Evolutionary conservation across 2,329 filamentous ascomycete genomes (phyloP), one percentile per base, ranked within the genome.

Genomic region (Microcera coccophila): DNA sequence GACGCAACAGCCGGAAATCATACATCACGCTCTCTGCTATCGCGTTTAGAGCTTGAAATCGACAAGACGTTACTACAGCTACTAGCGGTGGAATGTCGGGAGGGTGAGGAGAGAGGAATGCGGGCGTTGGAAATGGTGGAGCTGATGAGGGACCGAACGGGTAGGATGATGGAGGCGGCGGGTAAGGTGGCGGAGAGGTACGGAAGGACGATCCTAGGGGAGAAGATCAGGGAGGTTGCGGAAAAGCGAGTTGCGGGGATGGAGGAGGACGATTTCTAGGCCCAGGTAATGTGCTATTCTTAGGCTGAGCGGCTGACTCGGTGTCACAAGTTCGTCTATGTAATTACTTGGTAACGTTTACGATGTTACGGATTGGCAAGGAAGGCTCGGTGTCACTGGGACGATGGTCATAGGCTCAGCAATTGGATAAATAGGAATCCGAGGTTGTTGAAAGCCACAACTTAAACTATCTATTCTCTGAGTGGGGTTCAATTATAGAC

Each of bases 21-120:
- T 39, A 67, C 76, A 5, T 85, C 91, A 62, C 83, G 84, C 19
- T 71, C 72, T 17, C 77, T 81, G 35, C 75, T 95, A 12, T 76
- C 80, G 12, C 75, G 81, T 29, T 76, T 89, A 42, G 87, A 95
- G 64, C 71, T 94, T 34, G 88, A 94, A 34, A 81, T 95, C 28
- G 90, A 98, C 71, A 95, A 95, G 71, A 82, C 85, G 33, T 73
- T 98, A 38, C 72, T 98, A 50, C 90, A 96, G 70, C 77, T 97
- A 62, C 73, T 98, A 60, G 90, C 88, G 3, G 73, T 85, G 5
- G 93, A 97, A 71, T 98, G 93, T 63, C 82, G 90, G 46, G 88
- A 93, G 53, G 89, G 90, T 34, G 93, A 98, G 64, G 90, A 97
- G 50, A 77, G 86, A 21, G 91, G 90, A 5, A 96, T 96, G 89